Evolutionary conservation across 2,329 filamentous ascomycete species (phyloP).

Genomic region (Penicillium sp.): DNA sequence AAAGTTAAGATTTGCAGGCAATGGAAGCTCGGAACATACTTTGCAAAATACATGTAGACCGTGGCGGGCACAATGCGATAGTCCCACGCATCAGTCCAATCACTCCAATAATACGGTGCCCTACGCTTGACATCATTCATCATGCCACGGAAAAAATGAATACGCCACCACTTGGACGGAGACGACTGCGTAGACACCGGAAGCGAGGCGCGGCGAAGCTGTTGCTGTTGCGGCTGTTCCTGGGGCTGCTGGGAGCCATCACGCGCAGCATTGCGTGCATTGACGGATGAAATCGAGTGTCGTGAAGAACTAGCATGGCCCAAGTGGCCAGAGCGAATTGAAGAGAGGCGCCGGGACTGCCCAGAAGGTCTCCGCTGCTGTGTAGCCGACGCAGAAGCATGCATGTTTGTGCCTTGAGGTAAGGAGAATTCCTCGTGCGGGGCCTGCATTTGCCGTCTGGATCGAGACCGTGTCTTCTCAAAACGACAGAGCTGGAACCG

Average conservation of each 20-base stretch:
- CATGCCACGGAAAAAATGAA: conserved; percentile 78
- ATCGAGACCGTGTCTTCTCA: neutral
- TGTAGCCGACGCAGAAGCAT: conserved; percentile 29
- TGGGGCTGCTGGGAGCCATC: conserved; percentile 12
- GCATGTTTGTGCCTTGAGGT: conserved; percentile 32
- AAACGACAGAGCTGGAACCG: neutral
- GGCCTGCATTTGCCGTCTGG: conserved; percentile 17
- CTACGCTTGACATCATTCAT: conserved; percentile 74
- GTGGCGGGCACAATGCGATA: conserved; percentile 87
- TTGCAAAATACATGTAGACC: conserved; percentile 93
- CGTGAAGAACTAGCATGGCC: conserved; percentile 17
- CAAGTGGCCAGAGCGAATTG: conserved; percentile 25
- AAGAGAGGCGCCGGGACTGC: conserved; percentile 30
- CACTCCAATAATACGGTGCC: conserved; percentile 76
- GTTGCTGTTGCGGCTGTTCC: neutral
- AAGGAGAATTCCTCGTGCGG: conserved; percentile 30
- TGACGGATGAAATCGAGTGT: conserved; percentile 16
- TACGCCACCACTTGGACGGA: conserved; percentile 68
- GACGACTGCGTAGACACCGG: conserved; percentile 22
- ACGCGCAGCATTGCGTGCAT: conserved; percentile 8
- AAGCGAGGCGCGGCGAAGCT: conserved; percentile 14
- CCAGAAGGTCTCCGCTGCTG: conserved; percentile 35
- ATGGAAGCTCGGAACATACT: conserved; percentile 57
- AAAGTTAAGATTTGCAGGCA: neutral
- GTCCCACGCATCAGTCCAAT: conserved; percentile 87